These are phyloP conservation scores for Russula compacta DNA, from an alignment of 768 basidiomycete species.

Conservation along the genomic window DNA sequence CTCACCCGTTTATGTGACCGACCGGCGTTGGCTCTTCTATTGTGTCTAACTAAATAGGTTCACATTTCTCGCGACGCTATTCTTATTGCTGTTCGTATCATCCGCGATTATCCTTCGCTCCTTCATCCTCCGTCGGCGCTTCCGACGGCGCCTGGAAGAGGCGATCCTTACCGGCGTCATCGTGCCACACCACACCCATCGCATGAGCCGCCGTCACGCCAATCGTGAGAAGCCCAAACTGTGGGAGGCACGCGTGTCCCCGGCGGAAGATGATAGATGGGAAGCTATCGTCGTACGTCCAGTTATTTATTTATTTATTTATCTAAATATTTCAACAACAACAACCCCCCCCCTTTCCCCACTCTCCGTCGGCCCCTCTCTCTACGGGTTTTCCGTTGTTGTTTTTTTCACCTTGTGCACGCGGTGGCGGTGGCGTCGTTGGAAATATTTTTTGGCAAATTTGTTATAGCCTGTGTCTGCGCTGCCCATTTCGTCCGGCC, in stretches of 20 bases:
- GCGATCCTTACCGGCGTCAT: conserved; percentile 45
- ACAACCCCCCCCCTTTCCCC: neutral
- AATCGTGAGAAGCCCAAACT: conserved; percentile 44
- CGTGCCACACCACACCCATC: conserved; percentile 28
- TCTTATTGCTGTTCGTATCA: conserved; percentile 57
- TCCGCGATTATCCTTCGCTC: conserved; percentile 57
- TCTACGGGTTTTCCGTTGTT: neutral
- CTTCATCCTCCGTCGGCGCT: conserved; percentile 49
- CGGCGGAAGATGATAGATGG: conserved; percentile 32
- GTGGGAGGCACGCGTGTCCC: conserved; percentile 36
- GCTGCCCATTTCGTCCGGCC: neutral
- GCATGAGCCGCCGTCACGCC: conserved; percentile 30
- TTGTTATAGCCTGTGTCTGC: conserved; percentile 16
- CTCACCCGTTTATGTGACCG: neutral
- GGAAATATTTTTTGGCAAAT: neutral
- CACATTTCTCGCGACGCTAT: conserved; percentile 65
- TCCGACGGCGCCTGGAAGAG: conserved; percentile 43
- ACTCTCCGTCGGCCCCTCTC: neutral
- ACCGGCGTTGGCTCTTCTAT: neutral
- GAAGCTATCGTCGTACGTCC: conserved; percentile 39
- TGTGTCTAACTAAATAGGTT: conserved; percentile 33
- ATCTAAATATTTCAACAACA: neutral
- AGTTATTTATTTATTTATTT: no score
- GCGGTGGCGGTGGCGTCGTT: neutral
- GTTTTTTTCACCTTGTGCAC: neutral